Percentiles rank a stretch among this genome's conserved stretches.
Evolutionary conservation across 148 eudicot genomes (phyloP).

Genomic region (Rhododendron williamsianum): DNA sequence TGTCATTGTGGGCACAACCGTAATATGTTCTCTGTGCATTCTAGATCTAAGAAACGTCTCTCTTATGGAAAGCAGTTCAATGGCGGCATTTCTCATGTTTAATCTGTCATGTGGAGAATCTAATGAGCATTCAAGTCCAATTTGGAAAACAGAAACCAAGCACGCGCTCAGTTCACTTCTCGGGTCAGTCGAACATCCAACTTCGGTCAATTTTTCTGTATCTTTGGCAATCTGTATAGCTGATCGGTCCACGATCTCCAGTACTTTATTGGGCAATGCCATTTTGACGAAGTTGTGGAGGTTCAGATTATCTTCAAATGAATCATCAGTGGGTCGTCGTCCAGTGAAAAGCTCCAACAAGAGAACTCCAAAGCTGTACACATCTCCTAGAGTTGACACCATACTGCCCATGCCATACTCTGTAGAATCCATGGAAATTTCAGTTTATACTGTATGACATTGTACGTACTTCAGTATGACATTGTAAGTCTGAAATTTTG

Average conservation of each 20-base stretch:
- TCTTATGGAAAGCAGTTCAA: constrained; percentile 9
- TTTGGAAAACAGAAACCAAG: too few relatives aligned
- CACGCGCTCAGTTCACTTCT: too few relatives aligned
- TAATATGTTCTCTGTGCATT: not conserved
- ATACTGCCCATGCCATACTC: constrained; percentile 19
- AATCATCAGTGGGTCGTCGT: constrained; percentile 17
- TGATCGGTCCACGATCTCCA: too few relatives aligned
- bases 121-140: not conserved
- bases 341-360: constrained; percentile 26
- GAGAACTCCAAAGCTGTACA: constrained; percentile 20
- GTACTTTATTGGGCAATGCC: too few relatives aligned
- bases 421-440: not conserved
- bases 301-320: not conserved
- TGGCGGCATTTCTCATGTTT: constrained; percentile 14
- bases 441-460: not conserved
- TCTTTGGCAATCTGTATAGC: too few relatives aligned
- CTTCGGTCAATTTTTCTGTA: too few relatives aligned
- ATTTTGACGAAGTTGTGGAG: too few relatives aligned
- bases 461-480: not conserved
- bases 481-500: not conserved
- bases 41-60: constrained; percentile 17
- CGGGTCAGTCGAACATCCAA: too few relatives aligned
- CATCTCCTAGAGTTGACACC: constrained; percentile 8
- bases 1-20: not conserved
- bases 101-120: constrained; percentile 19